phyloP scores from a whole-genome alignment of 176 grass and related monocot species.

The Rhynchospora tenuis region DNA sequence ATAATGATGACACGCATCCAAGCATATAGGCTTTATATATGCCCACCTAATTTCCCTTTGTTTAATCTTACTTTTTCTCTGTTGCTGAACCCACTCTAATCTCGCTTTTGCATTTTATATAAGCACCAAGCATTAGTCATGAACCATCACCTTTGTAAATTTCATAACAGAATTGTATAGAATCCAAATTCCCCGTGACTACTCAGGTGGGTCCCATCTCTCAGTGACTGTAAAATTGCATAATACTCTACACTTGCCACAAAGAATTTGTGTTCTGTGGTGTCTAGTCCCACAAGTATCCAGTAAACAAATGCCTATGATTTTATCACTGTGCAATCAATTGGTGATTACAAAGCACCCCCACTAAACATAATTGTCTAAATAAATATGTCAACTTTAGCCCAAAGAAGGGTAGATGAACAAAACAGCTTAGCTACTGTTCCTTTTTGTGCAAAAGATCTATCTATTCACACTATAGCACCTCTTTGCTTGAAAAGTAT shows the following conservation, averaged over 20 bases:
- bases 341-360: slow-evolving; percentile 17
- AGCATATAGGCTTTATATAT: slow-evolving; percentile 12
- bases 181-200: background rate
- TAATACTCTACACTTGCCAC: no score
- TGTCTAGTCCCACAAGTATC: slow-evolving; percentile 31
- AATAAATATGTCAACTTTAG: slow-evolving; percentile 21
- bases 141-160: slow-evolving; percentile 34
- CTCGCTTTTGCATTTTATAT: slow-evolving; percentile 28
- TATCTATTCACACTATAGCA: slow-evolving; percentile 19
- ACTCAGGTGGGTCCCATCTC: slow-evolving; percentile 9
- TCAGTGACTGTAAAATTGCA: background rate
- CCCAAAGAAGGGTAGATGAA: slow-evolving; percentile 15
- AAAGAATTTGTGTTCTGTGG: no score
- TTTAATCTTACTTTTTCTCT: slow-evolving; percentile 39
- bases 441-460: slow-evolving; percentile 14
- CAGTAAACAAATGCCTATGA: slow-evolving; percentile 32
- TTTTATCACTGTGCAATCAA: background rate
- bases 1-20: slow-evolving; percentile 4
- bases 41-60: slow-evolving; percentile 22
- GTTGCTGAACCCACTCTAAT: slow-evolving; percentile 30
- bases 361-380: slow-evolving; percentile 20
- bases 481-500: background rate
- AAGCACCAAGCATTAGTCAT: slow-evolving; percentile 36
- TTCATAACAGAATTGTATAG: background rate
- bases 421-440: background rate